phyloP scores from a whole-genome alignment of 2,329 filamentous ascomycete genomes.

The Aspergillus jensenii region DNA sequence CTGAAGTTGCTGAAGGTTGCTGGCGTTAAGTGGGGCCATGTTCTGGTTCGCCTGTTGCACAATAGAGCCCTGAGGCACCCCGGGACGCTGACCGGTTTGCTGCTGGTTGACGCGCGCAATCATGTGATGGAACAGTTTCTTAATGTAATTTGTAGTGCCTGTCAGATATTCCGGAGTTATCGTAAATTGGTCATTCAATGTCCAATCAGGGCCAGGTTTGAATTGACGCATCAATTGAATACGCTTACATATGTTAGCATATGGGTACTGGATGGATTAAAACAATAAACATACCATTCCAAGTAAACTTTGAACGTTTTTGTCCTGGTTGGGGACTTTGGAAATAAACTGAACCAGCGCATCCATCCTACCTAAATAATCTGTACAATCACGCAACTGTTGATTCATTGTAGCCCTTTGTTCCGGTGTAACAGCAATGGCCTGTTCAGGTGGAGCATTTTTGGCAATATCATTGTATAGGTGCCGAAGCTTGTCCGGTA shows the following conservation, averaged over 20 bases:
- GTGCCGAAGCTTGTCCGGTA: slow-evolving; percentile 40
- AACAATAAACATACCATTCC: slow-evolving; percentile 34
- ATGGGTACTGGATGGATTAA: not conserved
- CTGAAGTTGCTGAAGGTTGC: slow-evolving; percentile 48
- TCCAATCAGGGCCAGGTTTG: slow-evolving; percentile 41
- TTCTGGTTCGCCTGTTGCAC: slow-evolving; percentile 24
- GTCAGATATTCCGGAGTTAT: slow-evolving; percentile 42
- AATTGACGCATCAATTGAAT: slow-evolving; percentile 49
- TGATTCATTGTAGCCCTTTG: slow-evolving; percentile 40
- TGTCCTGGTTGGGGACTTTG: slow-evolving; percentile 42
- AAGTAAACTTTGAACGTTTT: slow-evolving; percentile 36
- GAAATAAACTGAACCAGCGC: slow-evolving; percentile 40
- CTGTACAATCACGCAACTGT: slow-evolving; percentile 40
- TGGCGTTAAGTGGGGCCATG: slow-evolving; percentile 43
- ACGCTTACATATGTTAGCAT: slow-evolving; percentile 31
- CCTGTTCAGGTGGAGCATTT: slow-evolving; percentile 30
- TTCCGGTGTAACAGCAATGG: slow-evolving; percentile 38
- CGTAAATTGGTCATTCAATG: slow-evolving; percentile 46
- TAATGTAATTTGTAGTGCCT: slow-evolving; percentile 38
- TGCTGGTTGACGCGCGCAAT: slow-evolving; percentile 34
- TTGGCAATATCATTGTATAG: slow-evolving; percentile 39
- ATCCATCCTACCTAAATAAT: slow-evolving; percentile 46
- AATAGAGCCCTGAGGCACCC: slow-evolving; percentile 21
- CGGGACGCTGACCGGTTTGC: slow-evolving; percentile 27
- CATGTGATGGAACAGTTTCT: slow-evolving; percentile 42